These are phyloP conservation scores for Lumnitzera littorea DNA, from an alignment of 345 rosid species.

Conservation along the genomic window DNA sequence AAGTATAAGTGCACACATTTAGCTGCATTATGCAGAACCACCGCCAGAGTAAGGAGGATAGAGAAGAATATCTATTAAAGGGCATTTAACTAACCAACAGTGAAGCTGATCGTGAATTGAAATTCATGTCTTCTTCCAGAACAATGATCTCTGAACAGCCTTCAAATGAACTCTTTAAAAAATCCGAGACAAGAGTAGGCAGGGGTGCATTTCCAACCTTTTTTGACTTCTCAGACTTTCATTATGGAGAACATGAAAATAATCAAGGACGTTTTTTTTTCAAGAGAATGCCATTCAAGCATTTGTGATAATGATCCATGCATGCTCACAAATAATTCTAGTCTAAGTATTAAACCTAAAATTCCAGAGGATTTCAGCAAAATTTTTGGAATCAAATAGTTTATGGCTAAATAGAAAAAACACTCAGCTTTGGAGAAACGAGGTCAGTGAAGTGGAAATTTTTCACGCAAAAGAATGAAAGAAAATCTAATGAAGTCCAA, in stretches of 20 bases:
- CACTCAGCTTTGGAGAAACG: too few species aligned
- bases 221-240: slow-evolving; percentile 85
- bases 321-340: too few species aligned
- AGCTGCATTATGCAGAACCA: background rate
- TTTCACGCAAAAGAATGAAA: too few species aligned
- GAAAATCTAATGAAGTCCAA: too few species aligned
- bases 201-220: slow-evolving; percentile 73
- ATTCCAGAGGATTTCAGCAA: slow-evolving; percentile 5
- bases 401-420: too few species aligned
- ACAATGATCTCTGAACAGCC: slow-evolving; percentile 50
- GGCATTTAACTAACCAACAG: slow-evolving; percentile 39
- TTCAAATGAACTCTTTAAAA: slow-evolving; percentile 47
- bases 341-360: background rate
- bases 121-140: slow-evolving; percentile 78
- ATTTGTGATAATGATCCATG: too few species aligned
- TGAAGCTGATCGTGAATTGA: slow-evolving; percentile 81
- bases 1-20: background rate
- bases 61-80: background rate
- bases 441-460: too few species aligned
- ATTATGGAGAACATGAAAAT: too few species aligned
- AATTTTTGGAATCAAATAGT: background rate
- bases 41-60: slow-evolving; percentile 3
- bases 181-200: slow-evolving; percentile 47
- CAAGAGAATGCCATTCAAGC: too few species aligned
- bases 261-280: too few species aligned